Evolutionary conservation across 2,329 filamentous ascomycete genomes (phyloP).

Genomic region (Cercospora brassicicola): DNA sequence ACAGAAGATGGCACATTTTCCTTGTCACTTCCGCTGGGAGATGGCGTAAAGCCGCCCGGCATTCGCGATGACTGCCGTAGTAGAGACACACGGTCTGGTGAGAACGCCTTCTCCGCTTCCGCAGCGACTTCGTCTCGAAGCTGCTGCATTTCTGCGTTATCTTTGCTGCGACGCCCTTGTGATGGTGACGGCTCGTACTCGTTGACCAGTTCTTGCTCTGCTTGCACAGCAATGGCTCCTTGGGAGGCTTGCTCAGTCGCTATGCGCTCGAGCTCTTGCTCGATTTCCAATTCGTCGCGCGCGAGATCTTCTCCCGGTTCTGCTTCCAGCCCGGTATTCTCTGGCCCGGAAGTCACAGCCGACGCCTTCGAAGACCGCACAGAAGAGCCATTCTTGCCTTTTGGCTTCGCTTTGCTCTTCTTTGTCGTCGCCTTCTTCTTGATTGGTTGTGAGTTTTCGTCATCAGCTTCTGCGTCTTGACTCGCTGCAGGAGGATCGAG

Average conservation of each 20-base stretch:
- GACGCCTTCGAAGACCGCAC: conserved; percentile 31
- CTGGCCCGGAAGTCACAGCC: conserved; percentile 21
- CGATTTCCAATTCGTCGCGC: conserved; percentile 36
- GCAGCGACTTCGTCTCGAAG: conserved; percentile 27
- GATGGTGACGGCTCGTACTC: conserved; percentile 42
- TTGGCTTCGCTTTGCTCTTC: conserved; percentile 33
- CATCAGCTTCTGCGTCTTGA: conserved; percentile 15
- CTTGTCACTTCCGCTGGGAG: conserved; percentile 42
- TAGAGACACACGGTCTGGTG: conserved; percentile 14
- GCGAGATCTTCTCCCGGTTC: conserved; percentile 25
- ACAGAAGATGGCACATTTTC: conserved; percentile 40
- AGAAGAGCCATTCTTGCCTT: conserved; percentile 33
- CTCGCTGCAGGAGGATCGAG: conserved; percentile 11
- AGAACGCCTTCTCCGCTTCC: conserved; percentile 19
- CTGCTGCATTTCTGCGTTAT: conserved; percentile 27
- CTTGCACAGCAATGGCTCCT: conserved; percentile 25
- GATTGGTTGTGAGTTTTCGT: conserved; percentile 14
- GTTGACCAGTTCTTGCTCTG: conserved; percentile 36
- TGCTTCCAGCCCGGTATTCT: conserved; percentile 16
- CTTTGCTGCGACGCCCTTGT: conserved; percentile 28
- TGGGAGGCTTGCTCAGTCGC: conserved; percentile 32
- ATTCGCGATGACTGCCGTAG: conserved; percentile 12
- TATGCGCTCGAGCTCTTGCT: conserved; percentile 37
- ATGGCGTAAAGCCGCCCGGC: conserved; percentile 27
- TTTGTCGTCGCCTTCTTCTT: conserved; percentile 28